Evolutionary conservation across 2,329 filamentous ascomycete genomes (phyloP), one percentile per base, ranked within the genome.

Genomic region (Beauveria sp.): DNA sequence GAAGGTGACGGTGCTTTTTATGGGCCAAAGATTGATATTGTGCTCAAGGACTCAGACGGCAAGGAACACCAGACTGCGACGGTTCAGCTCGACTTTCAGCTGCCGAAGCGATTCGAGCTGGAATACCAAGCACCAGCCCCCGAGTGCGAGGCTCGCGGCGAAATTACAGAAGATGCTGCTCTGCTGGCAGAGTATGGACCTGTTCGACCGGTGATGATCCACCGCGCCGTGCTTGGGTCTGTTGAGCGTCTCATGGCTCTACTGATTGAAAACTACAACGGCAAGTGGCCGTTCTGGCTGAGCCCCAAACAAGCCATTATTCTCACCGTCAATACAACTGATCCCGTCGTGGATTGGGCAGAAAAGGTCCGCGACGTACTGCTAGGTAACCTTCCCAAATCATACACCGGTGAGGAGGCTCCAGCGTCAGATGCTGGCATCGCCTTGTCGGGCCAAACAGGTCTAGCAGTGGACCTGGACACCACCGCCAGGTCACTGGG

Each of bases 51-150:
- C 70, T 87, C 88, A 1, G 84, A 90, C 68, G 90, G 90, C 8
- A 96, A 93, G 70, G 89, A 92, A 68, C 91, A 96, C 70, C 91
- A 96, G 71, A 90, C 92, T 3, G 92, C 91, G 3, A 96, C 91
- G 0, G 88, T 96, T 55, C 91, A 96, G 76, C 83, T 96, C 30
- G 91, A 96, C 71, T 96, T 96, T 71, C 92, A 96, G 73, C 80
- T 96, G 2, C 91, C 91, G 1, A 89, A 90, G 70, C 84, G 91
- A 14, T 96, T 96, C 70, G 84, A 84, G 51, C 77, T 96, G 41
- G 82, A 87, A 68, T 96, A 96, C 69, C 79, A 84, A 68, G 86
- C 86, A 1, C 86, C 88, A 0, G 84, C 85, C 0, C 84, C 87
- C 0, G 84, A 87, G 64, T 70, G 81, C 20, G 85, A 89, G 67